phyloP scores from a whole-genome alignment of 805 yeast genomes.

The Diddensiella transvaalensis region DNA sequence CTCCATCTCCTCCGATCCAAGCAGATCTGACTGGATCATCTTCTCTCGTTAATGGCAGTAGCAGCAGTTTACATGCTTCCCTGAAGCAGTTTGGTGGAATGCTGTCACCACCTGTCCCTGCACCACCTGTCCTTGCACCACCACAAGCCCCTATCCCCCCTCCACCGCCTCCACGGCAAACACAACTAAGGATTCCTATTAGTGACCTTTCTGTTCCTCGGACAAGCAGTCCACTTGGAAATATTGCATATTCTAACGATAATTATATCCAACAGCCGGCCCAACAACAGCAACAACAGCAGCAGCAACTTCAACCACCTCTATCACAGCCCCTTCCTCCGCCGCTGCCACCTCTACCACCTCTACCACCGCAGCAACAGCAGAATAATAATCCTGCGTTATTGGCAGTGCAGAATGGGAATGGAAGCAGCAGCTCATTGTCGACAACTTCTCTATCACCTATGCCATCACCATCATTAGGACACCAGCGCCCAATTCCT shows the following conservation, averaged over 20 bases:
- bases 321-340: slow-evolving; percentile 2
- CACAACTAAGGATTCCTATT: slow-evolving; percentile 1
- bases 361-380: background rate
- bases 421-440: background rate
- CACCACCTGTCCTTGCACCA: slow-evolving; percentile 24
- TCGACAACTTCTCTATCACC: background rate
- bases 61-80: slow-evolving; percentile 13
- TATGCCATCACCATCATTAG: background rate
- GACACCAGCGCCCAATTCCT: slow-evolving; percentile 3
- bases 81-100: slow-evolving; percentile 17
- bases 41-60: too few species aligned
- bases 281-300: too few species aligned
- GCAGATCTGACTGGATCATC: too few species aligned
- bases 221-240: slow-evolving; percentile 1
- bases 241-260: background rate
- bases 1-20: slow-evolving; percentile 22
- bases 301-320: background rate
- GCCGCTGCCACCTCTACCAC: slow-evolving; percentile 1
- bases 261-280: too few species aligned
- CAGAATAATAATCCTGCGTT: background rate
- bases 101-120: slow-evolving; percentile 20
- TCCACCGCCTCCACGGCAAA: slow-evolving; percentile 3
- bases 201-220: background rate
- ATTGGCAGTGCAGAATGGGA: background rate
- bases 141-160: slow-evolving; percentile 13